A percentile compares a stretch with the other conserved stretches of the same genome.
Evolutionary conservation across 2,329 filamentous ascomycete genomes (phyloP).

Genomic region (Stachybotrys echinatus): DNA sequence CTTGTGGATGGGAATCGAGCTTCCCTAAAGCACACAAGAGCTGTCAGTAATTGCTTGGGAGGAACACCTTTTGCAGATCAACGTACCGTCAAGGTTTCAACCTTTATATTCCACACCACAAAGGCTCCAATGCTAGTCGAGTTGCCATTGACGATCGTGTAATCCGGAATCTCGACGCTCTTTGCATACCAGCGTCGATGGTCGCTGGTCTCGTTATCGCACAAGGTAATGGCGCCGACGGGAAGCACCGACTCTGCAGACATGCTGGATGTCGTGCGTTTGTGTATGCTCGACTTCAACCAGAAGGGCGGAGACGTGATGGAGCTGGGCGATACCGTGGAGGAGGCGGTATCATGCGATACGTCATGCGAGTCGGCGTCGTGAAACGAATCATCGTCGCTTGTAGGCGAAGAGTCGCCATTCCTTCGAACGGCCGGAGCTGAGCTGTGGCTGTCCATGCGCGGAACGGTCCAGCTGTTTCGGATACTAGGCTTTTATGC

Average conservation of each 20-base stretch:
- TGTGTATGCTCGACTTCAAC: conserved; percentile 27
- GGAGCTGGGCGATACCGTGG: conserved; percentile 19
- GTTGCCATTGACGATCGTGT: conserved; percentile 52
- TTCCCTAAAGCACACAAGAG: conserved; percentile 45
- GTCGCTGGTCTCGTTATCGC: conserved; percentile 54
- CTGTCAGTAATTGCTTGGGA: not conserved
- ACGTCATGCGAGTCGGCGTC: conserved; percentile 1
- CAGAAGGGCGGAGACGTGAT: conserved; percentile 40
- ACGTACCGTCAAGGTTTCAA: conserved; percentile 78
- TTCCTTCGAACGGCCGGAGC: not conserved
- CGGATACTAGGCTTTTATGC: not conserved
- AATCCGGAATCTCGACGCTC: conserved; percentile 54
- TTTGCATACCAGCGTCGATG: conserved; percentile 32
- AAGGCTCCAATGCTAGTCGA: conserved; percentile 71
- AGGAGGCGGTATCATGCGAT: conserved; percentile 13
- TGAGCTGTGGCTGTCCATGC: not conserved
- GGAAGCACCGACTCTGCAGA: conserved; percentile 46
- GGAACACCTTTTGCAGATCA: not conserved
- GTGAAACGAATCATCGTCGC: not conserved
- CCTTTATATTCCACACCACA: conserved; percentile 87
- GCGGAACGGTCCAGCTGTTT: not conserved
- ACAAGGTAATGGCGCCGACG: conserved; percentile 52
- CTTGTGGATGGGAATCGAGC: conserved; percentile 58
- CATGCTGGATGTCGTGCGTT: conserved; percentile 33
- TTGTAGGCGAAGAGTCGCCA: not conserved